Evolutionary conservation across 768 basidiomycete species (phyloP).

Genomic region (Lanmaoa pseudosensibilis): DNA sequence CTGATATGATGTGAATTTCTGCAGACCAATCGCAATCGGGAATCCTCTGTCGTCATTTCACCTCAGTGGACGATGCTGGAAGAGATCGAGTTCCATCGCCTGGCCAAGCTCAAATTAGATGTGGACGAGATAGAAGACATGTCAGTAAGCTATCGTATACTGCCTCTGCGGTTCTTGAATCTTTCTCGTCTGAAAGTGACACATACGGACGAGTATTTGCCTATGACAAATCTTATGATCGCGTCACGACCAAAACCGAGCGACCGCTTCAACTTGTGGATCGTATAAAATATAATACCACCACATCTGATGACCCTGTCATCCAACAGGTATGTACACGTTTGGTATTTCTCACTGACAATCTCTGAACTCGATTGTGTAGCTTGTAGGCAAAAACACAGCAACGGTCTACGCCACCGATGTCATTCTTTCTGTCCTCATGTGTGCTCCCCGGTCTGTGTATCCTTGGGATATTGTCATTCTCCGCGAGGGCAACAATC

Average conservation of each 20-base stretch:
- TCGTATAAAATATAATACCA: conserved; percentile 95
- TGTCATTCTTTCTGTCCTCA: conserved; percentile 90
- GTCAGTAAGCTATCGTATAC: conserved; percentile 46
- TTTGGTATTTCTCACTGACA: background rate
- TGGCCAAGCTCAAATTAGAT: conserved; percentile 89
- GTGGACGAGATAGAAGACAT: conserved; percentile 90
- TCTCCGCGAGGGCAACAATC: conserved; percentile 85
- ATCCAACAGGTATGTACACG: conserved; percentile 72
- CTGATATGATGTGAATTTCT: conserved; percentile 7
- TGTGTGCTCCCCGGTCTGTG: conserved; percentile 93
- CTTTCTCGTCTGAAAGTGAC: conserved; percentile 46
- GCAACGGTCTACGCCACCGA: conserved; percentile 94
- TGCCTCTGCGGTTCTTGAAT: conserved; percentile 5
- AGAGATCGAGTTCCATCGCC: conserved; percentile 93
- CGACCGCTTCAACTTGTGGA: conserved; percentile 89
- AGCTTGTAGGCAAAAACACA: conserved; percentile 79
- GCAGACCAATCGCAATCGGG: conserved; percentile 79
- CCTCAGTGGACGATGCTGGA: conserved; percentile 94
- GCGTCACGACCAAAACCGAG: conserved; percentile 91
- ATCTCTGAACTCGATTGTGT: conserved; percentile 9
- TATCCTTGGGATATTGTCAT: conserved; percentile 99
- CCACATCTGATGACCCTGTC: conserved; percentile 96
- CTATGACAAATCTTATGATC: conserved; percentile 95
- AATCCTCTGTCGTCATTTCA: conserved; percentile 91
- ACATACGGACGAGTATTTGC: conserved; percentile 87